Base-by-base conservation (phyloP, 768 basidiomycete species). In the Russula olivacea region DNA sequence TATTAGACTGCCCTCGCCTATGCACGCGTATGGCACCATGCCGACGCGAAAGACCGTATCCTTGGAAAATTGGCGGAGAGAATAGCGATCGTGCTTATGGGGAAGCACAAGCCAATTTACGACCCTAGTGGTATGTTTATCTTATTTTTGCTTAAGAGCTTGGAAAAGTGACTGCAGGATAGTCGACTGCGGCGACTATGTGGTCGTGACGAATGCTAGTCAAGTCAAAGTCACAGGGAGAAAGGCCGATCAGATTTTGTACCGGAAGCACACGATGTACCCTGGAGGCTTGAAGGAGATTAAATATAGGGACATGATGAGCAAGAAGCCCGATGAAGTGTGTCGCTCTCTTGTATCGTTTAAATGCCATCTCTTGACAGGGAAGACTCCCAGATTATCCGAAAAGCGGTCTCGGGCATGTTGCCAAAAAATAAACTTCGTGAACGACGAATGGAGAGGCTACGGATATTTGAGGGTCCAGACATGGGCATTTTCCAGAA, bases 121-220 rank as follows among this genome's bases (percentile, higher is more conserved):
- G 93, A 98, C 75, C 93, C 92, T 11, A 82, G 88, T 67, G 84
- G 96, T 93, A 65, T 62, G 88, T 43, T 45, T 36, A 14, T 63
- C 32, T 17, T 36, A 15, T 30, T 14, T 19, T 19, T 36, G 15
- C 21, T 47, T 11, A 25, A 8, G 53, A 30, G 32, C 43, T 34
- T 25, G n/a, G 57, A n/a, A 38, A 38, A 17, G 32, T 48, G 38
- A 45, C 21, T 30, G 48, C 57, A 17, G 47, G 59, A 15, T 65
- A 97, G 96, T 90, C 67, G 97, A 99, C 75, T 94, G 92, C 59
- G 97, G 97, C 10, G 97, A 99, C 84, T 98, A 98, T 71, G 93
- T 98, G 34, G 84, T 98, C 25, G 94, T 99, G 8, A 96, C 93
- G 34, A 92, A 98, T 72, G 89, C 93, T 3, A 78, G 83, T 59